A percentile compares a stretch with the other conserved stretches of the same genome.
Evolutionary conservation across 2,329 filamentous ascomycete species (phyloP).

Genomic region (Colletotrichum sansevieriae): DNA sequence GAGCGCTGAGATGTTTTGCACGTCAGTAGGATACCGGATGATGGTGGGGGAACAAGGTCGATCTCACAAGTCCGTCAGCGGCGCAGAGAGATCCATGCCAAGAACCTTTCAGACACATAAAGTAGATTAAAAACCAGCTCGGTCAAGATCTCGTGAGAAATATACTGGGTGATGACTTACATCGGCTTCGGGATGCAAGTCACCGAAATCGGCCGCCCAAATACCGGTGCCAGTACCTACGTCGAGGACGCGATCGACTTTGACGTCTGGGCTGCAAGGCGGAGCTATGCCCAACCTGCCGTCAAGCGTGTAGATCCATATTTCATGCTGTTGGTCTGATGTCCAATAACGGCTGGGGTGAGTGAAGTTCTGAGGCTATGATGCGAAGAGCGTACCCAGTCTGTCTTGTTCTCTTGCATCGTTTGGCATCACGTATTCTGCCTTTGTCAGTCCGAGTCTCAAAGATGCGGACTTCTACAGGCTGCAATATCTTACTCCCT

Average conservation of each 20-base stretch:
- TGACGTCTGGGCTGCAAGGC: not conserved
- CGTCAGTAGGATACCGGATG: too few species aligned
- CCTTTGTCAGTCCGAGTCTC: too few species aligned
- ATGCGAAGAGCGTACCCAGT: not conserved
- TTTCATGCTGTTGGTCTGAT: not conserved
- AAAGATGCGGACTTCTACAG: too few species aligned
- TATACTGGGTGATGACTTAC: not conserved
- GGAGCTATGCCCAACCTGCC: not conserved
- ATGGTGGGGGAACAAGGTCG: too few species aligned
- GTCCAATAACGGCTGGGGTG: too few species aligned
- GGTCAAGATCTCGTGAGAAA: not conserved
- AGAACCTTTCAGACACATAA: not conserved
- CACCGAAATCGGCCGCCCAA: not conserved
- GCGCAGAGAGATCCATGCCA: slow-evolving; percentile 6
- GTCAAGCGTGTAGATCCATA: not conserved
- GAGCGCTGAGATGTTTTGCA: slow-evolving; percentile 50
- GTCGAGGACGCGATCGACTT: not conserved
- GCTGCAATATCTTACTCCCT: not conserved
- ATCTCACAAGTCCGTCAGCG: not conserved
- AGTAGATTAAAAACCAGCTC: not conserved
- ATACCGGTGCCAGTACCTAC: not conserved
- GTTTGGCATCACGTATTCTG: slow-evolving; percentile 1
- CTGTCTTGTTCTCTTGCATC: not conserved
- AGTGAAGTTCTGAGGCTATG: too few species aligned
- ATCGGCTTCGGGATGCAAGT: not conserved